phyloP scores from a whole-genome alignment of 2,329 filamentous ascomycete species.

The Colletotrichum horii region DNA sequence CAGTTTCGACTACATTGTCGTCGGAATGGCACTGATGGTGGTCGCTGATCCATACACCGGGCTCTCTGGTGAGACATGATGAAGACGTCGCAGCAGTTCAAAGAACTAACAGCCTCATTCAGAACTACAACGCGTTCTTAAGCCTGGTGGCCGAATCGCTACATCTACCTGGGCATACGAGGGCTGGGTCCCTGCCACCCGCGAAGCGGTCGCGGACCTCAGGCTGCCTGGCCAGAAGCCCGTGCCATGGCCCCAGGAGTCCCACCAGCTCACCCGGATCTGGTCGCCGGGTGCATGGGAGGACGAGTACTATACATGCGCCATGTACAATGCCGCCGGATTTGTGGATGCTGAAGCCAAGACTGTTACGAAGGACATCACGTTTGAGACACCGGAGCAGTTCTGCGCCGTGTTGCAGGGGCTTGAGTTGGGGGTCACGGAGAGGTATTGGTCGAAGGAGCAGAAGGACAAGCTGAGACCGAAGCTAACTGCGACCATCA shows the following conservation, averaged over 20 bases:
- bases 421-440: background rate
- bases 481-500: background rate
- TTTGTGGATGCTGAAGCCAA: background rate
- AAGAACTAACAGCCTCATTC: background rate
- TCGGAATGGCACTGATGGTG: background rate
- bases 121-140: background rate
- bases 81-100: background rate
- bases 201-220: background rate
- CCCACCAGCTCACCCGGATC: background rate
- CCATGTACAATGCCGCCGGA: background rate
- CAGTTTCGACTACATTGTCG: background rate
- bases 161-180: background rate
- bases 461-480: background rate
- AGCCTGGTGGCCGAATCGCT: background rate
- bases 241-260: constrained; percentile 1
- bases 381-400: background rate
- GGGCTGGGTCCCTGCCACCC: background rate
- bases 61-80: background rate
- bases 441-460: background rate
- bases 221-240: background rate
- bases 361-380: background rate
- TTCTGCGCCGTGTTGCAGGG: background rate
- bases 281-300: constrained; percentile 4
- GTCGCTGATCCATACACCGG: background rate
- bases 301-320: background rate